Base-by-base conservation (phyloP, 192 early-diverging fungal genomes). In the Entomortierella chlamydospora region DNA sequence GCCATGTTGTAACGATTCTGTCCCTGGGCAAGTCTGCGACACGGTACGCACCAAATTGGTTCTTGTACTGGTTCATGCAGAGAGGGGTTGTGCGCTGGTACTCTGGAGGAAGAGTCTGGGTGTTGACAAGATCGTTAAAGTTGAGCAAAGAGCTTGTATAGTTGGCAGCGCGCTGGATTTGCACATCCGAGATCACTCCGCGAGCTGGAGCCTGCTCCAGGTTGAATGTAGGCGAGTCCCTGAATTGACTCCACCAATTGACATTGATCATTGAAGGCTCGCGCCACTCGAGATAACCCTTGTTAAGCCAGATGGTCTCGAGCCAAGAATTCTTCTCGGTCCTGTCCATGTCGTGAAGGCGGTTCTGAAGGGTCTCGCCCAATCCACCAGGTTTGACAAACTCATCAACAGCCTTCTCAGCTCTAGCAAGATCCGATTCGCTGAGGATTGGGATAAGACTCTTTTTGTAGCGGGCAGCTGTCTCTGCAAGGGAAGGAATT, bases 41-140 rank as follows among this genome's bases (percentile, higher is more conserved):
- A 20, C 97, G 87, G 50, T 88, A 87, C 9, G 92, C 90, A 45
- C 94, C 93, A 85, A 97, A 97, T 71, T 93, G 90, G 53, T 90
- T 90, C 63, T 88, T 92, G 85, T 93, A 93, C 87, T 99, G 97
- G 84, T 96, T 91, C 97, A 99, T 99, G 84, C 95, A 96, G 29
- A 97, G 82, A 5, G 95, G 94, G 2, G 76, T 79, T 33, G 87
- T 86, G n/a, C 88, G 86, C 43, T 91, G 88, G 56, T 62, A 73
- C 53, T 97, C 96, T 30, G 94, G 73, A 12, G 92, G 85, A 56
- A 97, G 52, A 30, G 65, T 42, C 71, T 89, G 80, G 26, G 62
- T 85, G 63, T 96, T 93, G 31, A 98, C 57, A 52, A 73, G 65
- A 42, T 96, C 91, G 84, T 93, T 95, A 77, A 89, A 93, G 66